Evolutionary conservation across 345 rosid species (phyloP).

Genomic region (Eucalyptus sideroxylon): DNA sequence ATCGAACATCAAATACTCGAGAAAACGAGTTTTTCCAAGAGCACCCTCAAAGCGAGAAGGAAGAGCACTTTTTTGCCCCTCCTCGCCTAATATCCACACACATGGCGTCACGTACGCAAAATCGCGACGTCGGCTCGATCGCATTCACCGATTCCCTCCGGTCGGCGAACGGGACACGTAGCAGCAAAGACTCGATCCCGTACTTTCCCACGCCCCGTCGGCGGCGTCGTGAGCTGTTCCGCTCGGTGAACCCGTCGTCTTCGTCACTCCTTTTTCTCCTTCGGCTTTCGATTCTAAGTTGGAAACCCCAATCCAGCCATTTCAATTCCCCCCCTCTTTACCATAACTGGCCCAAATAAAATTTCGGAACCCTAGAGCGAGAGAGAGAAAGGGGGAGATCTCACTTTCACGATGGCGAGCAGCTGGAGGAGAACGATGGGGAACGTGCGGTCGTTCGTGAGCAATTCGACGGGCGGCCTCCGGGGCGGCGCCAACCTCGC

Average conservation of each 20-base stretch:
- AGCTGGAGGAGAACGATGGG: constrained; percentile 63
- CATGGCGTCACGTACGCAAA: background rate
- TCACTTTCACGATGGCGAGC: constrained; percentile 14
- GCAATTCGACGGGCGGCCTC: constrained; percentile 82
- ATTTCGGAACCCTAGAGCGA: background rate
- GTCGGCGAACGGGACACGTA: background rate
- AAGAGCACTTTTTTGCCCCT: background rate
- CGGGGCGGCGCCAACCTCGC: constrained; percentile 66
- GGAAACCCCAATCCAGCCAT: background rate
- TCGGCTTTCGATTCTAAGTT: background rate
- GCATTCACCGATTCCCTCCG: background rate
- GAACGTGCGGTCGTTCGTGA: constrained; percentile 53
- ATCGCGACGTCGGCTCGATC: background rate
- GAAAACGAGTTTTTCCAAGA: background rate
- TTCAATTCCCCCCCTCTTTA: background rate
- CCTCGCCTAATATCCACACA: background rate
- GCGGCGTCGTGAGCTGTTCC: background rate
- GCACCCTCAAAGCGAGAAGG: background rate
- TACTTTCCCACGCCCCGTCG: background rate
- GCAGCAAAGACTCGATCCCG: background rate
- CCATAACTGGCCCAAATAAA: background rate
- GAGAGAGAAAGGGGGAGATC: background rate
- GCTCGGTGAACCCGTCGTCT: background rate
- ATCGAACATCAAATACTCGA: background rate
- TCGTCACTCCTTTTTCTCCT: background rate